These are phyloP conservation scores for Scheffersomyces lignosus DNA, from an alignment of 805 yeast genomes.

Conservation along the genomic window DNA sequence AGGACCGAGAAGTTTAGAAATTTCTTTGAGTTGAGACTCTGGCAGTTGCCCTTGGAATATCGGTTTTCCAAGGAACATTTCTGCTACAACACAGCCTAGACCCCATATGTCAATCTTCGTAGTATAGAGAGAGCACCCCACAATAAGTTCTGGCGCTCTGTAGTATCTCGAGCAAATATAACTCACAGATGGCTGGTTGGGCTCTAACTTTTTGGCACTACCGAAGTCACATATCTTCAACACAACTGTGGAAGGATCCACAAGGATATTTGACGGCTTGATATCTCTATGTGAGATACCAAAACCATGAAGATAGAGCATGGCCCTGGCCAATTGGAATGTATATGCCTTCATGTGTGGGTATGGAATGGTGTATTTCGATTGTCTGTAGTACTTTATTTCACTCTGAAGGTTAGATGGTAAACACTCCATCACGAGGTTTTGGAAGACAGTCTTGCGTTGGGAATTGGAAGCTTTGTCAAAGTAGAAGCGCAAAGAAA, in stretches of 20 bases:
- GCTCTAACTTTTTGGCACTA: constrained; percentile 76
- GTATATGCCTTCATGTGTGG: constrained; percentile 76
- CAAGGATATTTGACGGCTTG: constrained; percentile 78
- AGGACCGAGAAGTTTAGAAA: constrained; percentile 86
- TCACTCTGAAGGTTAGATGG: constrained; percentile 80
- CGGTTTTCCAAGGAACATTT: constrained; percentile 87
- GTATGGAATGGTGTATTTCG: constrained; percentile 62
- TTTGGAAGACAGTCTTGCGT: constrained; percentile 71
- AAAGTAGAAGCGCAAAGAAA: constrained; percentile 66
- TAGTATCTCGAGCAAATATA: constrained; percentile 95
- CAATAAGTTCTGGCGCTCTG: constrained; percentile 93
- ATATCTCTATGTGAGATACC: constrained; percentile 84
- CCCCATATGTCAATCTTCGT: constrained; percentile 98
- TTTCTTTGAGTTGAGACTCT: constrained; percentile 82
- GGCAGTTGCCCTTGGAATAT: constrained; percentile 95
- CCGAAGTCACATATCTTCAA: constrained; percentile 86
- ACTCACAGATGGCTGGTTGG: constrained; percentile 84
- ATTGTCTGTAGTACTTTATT: constrained; percentile 64
- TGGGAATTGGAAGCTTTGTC: constrained; percentile 52
- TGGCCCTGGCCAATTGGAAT: constrained; percentile 78
- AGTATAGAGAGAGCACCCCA: constrained; percentile 85
- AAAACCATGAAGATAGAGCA: constrained; percentile 77
- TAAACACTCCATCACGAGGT: constrained; percentile 82
- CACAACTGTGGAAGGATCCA: constrained; percentile 65
- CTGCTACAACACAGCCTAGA: constrained; percentile 93